These are phyloP conservation scores for Trichophyton simii DNA, from an alignment of 2,329 filamentous ascomycete species.

Conservation along the genomic window DNA sequence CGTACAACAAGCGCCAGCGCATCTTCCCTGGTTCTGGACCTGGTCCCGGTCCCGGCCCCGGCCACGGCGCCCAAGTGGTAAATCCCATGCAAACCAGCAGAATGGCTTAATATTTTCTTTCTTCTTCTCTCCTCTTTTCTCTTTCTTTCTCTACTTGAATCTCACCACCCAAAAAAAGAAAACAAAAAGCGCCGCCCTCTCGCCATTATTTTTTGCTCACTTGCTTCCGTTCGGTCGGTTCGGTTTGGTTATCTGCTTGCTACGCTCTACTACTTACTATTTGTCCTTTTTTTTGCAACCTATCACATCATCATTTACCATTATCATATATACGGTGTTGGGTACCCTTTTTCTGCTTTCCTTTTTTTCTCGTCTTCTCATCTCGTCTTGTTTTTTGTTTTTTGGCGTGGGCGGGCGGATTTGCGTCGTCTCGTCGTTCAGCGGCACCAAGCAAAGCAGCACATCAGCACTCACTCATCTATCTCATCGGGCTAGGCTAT, in stretches of 20 bases:
- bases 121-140: neutral
- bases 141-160: neutral
- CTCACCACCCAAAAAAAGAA: too few relatives aligned
- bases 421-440: neutral
- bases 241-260: neutral
- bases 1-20: slow-evolving; percentile 46
- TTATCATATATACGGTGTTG: slow-evolving; percentile 1
- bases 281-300: neutral
- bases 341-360: neutral
- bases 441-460: neutral
- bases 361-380: neutral
- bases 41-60: neutral
- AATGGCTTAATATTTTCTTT: slow-evolving; percentile 6
- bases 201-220: too few relatives aligned
- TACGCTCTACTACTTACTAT: neutral
- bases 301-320: too few relatives aligned
- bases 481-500: neutral
- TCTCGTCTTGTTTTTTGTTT: neutral
- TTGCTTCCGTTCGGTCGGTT: neutral
- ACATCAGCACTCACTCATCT: too few relatives aligned
- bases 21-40: slow-evolving; percentile 35
- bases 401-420: neutral
- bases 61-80: slow-evolving; percentile 28
- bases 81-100: slow-evolving; percentile 40
- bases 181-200: too few relatives aligned